These are phyloP conservation scores for Phaeoacremonium minimum DNA, from an alignment of 2,329 filamentous ascomycete genomes.

Conservation along the genomic window DNA sequence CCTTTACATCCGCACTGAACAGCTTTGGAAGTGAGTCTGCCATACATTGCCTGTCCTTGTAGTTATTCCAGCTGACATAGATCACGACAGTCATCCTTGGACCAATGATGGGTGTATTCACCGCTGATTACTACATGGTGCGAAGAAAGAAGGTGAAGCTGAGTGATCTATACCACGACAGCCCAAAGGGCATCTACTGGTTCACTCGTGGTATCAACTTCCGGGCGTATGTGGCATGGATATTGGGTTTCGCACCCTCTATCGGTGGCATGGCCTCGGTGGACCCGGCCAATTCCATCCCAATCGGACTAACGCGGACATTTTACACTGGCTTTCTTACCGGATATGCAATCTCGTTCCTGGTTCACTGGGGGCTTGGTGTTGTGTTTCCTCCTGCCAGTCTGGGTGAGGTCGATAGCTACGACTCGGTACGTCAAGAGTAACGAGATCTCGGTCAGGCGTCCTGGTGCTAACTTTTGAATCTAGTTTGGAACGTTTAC, in stretches of 20 bases:
- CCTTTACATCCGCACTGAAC: neutral
- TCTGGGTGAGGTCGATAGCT: neutral
- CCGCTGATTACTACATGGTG: conserved; percentile 9
- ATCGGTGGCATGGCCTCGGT: conserved; percentile 8
- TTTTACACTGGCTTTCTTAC: conserved; percentile 8
- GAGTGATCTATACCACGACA: conserved; percentile 8
- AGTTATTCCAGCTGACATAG: neutral
- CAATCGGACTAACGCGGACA: conserved; percentile 5
- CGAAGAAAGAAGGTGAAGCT: conserved; percentile 8
- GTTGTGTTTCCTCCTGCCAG: conserved; percentile 1
- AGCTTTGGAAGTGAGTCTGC: neutral
- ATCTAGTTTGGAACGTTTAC: neutral
- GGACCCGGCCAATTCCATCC: conserved; percentile 3
- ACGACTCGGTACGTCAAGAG: neutral
- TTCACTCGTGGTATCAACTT: conserved; percentile 9
- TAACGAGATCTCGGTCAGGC: conserved; percentile 1
- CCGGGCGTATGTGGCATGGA: conserved; percentile 8
- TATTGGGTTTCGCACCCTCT: conserved; percentile 8
- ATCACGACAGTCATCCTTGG: conserved; percentile 7
- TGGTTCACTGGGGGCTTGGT: conserved; percentile 1
- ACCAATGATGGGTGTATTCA: conserved; percentile 9
- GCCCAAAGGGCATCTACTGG: conserved; percentile 8
- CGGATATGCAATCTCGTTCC: conserved; percentile 8
- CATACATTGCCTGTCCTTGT: neutral
- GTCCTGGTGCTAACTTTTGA: conserved; percentile 7